Conservation (phyloP, 169 alveolate genomes). For the Cryptosporidium andersoni region DNA sequence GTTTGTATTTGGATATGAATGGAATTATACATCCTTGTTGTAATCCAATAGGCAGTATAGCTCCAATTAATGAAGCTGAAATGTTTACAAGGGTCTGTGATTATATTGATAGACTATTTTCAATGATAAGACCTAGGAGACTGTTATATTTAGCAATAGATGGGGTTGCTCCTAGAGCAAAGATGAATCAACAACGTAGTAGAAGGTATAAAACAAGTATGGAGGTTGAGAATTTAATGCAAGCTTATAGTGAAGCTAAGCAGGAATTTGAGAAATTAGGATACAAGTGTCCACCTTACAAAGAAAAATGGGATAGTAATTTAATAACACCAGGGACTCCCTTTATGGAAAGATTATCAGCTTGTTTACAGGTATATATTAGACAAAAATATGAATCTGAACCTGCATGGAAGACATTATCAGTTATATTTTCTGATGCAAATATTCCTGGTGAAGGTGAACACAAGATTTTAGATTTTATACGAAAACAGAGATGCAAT, state of each 20-base stretch:
- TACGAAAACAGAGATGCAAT: constrained; percentile 74
- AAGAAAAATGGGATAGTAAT: constrained; percentile 93
- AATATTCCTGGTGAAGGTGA: constrained; percentile 99
- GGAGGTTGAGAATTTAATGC: constrained; percentile 78
- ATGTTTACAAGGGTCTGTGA: constrained; percentile 91
- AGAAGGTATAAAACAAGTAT: constrained; percentile 91
- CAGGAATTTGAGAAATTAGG: constrained; percentile 74
- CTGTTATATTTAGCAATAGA: constrained; percentile 95
- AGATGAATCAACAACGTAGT: constrained; percentile 98
- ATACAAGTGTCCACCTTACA: constrained; percentile 74
- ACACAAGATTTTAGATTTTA: constrained; percentile 96
- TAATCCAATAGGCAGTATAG: constrained; percentile 88
- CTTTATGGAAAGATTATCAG: constrained; percentile 89
- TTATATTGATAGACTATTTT: constrained; percentile 91
- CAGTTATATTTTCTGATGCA: constrained; percentile 95
- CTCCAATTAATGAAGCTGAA: constrained; percentile 90
- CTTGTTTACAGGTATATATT: constrained; percentile 80
- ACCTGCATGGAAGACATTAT: constrained; percentile 89
- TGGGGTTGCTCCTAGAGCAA: constrained; percentile 99
- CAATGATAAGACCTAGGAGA: constrained; percentile 92
- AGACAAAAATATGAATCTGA: constrained; percentile 88
- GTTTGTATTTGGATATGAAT: constrained; percentile 98
- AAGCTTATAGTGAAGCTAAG: constrained; percentile 78
- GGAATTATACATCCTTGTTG: constrained; percentile 99
- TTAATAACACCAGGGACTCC: constrained; percentile 99